Evolutionary conservation across 2,329 filamentous ascomycete genomes (phyloP), one percentile per base, ranked within the genome.

Genomic region (Aspergillus sp.): DNA sequence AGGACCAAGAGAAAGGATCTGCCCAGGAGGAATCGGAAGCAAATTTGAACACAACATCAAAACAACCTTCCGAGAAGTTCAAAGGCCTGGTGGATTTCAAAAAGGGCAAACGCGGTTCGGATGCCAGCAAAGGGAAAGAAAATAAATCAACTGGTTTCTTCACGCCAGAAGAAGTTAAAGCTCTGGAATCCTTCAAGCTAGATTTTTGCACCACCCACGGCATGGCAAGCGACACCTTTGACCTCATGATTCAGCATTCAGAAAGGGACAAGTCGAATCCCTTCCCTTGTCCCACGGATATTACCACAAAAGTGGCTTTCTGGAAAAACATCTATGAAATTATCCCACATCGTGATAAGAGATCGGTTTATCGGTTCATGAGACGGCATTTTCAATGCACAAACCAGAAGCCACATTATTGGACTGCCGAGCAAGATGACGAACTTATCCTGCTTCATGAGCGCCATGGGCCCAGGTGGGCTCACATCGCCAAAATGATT

Each of bases 351-450:
- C 69, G 78, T 27, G 73, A 77, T 56, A 67, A 65, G 23, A 67
- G 75, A 53, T 79, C 77, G 13, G 69, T 79, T 44, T 71, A 73
- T 49, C 71, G 78, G 8, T 80, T 79, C 64, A 77, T 78, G 71
- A 72, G 75, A 13, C 73, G 77, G 11, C 77, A 79, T 64, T 80
- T 79, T 62, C 75, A 77, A 57, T 70, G 70, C 8, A 73, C 73
- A 6, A 59, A 64, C 1, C 74, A 76, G 56, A 76, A 75, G 39
- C 71, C 73, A 2, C 72, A 74, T 38, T 65, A 75, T 8, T 80
- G 78, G 78, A 74, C 75, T 1, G 56, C 61, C 1, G 75, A 75
- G 48, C 77, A 80, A 58, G 77, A 80, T 25, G 68, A 75, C 10
- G 77, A 80, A 54, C 71, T 80, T 3, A 64, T 75, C 21, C 50